Evolutionary conservation across 2,329 filamentous ascomycete genomes (phyloP).

Genomic region (Myrmaecium sp.): DNA sequence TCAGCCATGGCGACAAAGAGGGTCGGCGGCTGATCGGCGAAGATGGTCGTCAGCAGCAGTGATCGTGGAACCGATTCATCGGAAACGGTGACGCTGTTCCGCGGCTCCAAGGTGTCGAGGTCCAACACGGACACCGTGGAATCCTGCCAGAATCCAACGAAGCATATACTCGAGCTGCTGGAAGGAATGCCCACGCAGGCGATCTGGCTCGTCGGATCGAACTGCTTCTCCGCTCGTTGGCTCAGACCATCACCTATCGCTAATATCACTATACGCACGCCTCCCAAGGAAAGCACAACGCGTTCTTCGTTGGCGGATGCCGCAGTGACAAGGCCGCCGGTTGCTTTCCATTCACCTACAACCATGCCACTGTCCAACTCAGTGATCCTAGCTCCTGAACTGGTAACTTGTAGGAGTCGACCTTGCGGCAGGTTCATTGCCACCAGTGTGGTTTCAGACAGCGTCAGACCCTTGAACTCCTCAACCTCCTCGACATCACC

Average conservation of each 20-base stretch:
- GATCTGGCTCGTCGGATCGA: slow-evolving; percentile 55
- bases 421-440: slow-evolving; percentile 47
- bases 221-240: slow-evolving; percentile 40
- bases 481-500: slow-evolving; percentile 78
- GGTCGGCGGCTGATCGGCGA: slow-evolving; percentile 50
- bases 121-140: slow-evolving; percentile 61
- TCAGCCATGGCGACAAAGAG: slow-evolving; percentile 85
- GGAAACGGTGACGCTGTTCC: slow-evolving; percentile 36
- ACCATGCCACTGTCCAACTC: slow-evolving; percentile 38
- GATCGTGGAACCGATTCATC: slow-evolving; percentile 71
- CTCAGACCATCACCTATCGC: slow-evolving; percentile 42
- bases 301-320: slow-evolving; percentile 57
- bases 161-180: slow-evolving; percentile 46
- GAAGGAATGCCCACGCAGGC: slow-evolving; percentile 67
- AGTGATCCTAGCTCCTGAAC: slow-evolving; percentile 42
- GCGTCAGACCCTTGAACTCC: slow-evolving; percentile 50
- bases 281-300: slow-evolving; percentile 59
- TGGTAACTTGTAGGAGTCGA: slow-evolving; percentile 61
- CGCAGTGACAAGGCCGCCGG: slow-evolving; percentile 47
- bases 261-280: slow-evolving; percentile 54
- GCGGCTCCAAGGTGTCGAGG: slow-evolving; percentile 45
- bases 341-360: slow-evolving; percentile 42
- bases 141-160: slow-evolving; percentile 79
- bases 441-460: slow-evolving; percentile 57
- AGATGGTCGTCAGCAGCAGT: slow-evolving; percentile 60